A percentile compares a stretch with the other conserved stretches of the same genome.
phyloP scores from a whole-genome alignment of 2,329 filamentous ascomycete genomes.

The Shiraia bambusicola region DNA sequence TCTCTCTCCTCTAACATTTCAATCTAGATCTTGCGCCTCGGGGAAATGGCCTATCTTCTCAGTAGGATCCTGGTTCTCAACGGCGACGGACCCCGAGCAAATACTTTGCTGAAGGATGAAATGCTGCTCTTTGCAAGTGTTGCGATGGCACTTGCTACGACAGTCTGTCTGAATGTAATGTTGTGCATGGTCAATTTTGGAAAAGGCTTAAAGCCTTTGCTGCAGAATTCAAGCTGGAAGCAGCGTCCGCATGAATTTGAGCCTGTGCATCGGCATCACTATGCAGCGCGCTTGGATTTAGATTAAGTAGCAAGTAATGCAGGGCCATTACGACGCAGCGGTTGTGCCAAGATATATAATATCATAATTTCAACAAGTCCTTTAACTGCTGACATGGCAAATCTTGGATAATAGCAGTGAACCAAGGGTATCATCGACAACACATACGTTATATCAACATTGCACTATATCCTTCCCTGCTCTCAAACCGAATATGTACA shows the following conservation, averaged over 20 bases:
- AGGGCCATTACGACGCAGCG: no score
- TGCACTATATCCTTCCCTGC: no score
- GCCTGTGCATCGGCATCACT: conserved; percentile 13
- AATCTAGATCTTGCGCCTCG: conserved; percentile 13
- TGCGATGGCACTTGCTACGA: conserved; percentile 8
- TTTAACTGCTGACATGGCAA: no score
- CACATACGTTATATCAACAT: no score
- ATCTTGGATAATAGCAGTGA: no score
- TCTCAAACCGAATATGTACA: no score
- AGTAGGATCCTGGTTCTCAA: conserved; percentile 22
- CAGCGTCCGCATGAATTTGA: conserved; percentile 9
- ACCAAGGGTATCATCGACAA: no score
- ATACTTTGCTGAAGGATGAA: conserved; percentile 22
- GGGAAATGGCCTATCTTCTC: conserved; percentile 22
- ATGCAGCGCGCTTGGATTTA: conserved; percentile 10
- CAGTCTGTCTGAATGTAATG: conserved; percentile 6
- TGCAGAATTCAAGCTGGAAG: conserved; percentile 13
- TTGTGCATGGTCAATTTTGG: conserved; percentile 24
- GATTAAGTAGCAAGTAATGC: conserved; percentile 2
- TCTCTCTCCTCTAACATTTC: not conserved
- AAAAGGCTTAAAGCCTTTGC: conserved; percentile 23
- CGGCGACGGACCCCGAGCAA: conserved; percentile 7
- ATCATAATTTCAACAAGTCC: no score
- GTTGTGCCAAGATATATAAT: no score
- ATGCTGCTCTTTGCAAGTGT: conserved; percentile 23